These are phyloP conservation scores for Boletus bicolor DNA, from an alignment of 768 basidiomycete species.

Conservation along the genomic window DNA sequence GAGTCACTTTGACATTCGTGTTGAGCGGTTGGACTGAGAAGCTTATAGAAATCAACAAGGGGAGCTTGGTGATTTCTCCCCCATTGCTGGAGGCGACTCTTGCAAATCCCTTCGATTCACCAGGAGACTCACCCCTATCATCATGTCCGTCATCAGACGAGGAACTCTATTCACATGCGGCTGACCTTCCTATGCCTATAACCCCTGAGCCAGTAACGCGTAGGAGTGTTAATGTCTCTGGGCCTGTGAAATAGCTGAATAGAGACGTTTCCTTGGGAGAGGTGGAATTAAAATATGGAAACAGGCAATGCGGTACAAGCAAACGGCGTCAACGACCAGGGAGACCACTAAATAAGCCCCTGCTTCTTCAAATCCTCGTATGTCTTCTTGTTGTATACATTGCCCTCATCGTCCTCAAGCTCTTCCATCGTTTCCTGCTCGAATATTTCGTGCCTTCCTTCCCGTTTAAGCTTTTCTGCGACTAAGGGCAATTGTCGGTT, in stretches of 20 bases:
- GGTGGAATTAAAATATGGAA: not conserved
- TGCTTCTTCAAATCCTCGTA: slow-evolving; percentile 97
- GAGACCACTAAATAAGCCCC: slow-evolving; percentile 63
- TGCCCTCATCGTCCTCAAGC: slow-evolving; percentile 96
- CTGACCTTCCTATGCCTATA: slow-evolving; percentile 68
- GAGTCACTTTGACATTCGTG: slow-evolving; percentile 4
- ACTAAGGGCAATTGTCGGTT: slow-evolving; percentile 44
- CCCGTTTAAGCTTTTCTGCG: slow-evolving; percentile 95
- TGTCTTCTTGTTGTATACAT: slow-evolving; percentile 98
- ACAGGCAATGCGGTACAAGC: slow-evolving; percentile 1
- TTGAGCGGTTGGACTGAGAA: not conserved
- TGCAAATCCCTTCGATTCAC: slow-evolving; percentile 75
- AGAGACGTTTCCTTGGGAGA: not conserved
- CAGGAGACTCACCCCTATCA: slow-evolving; percentile 59
- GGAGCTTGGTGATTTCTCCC: slow-evolving; percentile 33
- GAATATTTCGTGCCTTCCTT: slow-evolving; percentile 92
- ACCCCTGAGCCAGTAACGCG: slow-evolving; percentile 33
- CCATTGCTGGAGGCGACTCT: slow-evolving; percentile 39
- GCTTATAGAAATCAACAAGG: slow-evolving; percentile 17
- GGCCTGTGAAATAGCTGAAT: slow-evolving; percentile 9
- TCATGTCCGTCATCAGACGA: slow-evolving; percentile 83
- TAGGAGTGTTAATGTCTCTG: slow-evolving; percentile 5
- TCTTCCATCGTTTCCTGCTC: slow-evolving; percentile 97
- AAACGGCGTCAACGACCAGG: not conserved
- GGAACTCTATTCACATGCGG: slow-evolving; percentile 73